Evolutionary conservation across 208 protist species (phyloP).

Genomic region (Sergeia podlipaevii): DNA sequence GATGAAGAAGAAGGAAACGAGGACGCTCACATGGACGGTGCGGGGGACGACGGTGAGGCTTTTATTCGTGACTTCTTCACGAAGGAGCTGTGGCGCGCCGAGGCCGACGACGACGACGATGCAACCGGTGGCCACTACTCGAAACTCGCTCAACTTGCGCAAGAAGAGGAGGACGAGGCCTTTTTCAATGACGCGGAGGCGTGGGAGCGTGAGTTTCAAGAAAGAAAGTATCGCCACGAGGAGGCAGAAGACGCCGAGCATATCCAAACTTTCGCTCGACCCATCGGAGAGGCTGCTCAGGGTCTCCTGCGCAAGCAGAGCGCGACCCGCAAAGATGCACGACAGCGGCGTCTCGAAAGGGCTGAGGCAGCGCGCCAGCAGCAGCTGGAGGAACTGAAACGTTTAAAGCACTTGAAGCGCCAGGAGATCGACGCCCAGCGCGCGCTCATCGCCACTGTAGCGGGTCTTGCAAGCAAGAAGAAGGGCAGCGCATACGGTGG

Average conservation of each 20-base stretch:
- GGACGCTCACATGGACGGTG: neutral
- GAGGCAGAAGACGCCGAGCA: conserved; percentile 42
- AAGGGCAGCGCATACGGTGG: neutral
- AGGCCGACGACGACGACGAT: conserved; percentile 13
- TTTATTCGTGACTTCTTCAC: conserved; percentile 77
- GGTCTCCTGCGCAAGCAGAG: conserved; percentile 70
- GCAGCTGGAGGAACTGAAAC: conserved; percentile 83
- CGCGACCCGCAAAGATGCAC: conserved; percentile 76
- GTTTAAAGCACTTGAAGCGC: conserved; percentile 87
- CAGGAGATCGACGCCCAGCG: conserved; percentile 86
- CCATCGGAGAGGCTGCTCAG: conserved; percentile 56
- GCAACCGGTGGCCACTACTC: conserved; percentile 26
- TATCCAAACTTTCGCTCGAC: conserved; percentile 77
- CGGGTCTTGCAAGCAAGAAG: conserved; percentile 29
- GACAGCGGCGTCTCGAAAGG: conserved; percentile 69
- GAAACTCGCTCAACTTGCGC: conserved; percentile 53
- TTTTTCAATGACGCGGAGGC: conserved; percentile 82
- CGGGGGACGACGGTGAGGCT: conserved; percentile 24
- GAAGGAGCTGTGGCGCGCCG: conserved; percentile 62
- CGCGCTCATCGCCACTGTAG: conserved; percentile 75
- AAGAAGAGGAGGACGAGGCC: conserved; percentile 74
- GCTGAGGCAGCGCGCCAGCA: conserved; percentile 55
- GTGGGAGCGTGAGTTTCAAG: conserved; percentile 86
- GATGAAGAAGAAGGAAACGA: conserved; percentile 12
- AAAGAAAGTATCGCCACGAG: conserved; percentile 85